Percentiles rank a stretch among this genome's conserved stretches.
Conservation (phyloP, 306 rosid species). For the Trifolium repens region DNA sequence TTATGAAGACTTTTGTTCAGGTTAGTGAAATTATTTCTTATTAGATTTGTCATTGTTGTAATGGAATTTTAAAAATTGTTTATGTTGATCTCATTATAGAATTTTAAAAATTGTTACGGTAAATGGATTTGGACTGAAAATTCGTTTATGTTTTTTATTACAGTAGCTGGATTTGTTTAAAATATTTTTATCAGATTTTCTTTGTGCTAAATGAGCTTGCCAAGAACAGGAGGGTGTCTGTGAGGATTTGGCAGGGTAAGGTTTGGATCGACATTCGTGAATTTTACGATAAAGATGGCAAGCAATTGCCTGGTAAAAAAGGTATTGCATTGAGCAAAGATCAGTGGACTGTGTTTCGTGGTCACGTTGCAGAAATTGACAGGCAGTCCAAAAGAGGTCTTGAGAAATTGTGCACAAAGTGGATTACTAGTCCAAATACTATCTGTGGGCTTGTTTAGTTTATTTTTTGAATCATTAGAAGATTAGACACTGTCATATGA, state of each 20-base stretch:
- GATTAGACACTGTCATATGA: constrained; percentile 15
- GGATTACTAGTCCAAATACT: constrained; percentile 19
- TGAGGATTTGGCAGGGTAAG: constrained; percentile 76
- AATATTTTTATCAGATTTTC: no score
- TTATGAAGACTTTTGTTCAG: no score
- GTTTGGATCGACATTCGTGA: constrained; percentile 75
- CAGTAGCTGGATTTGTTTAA: no score
- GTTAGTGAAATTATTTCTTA: no score
- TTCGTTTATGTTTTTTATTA: no score
- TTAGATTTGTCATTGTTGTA: no score
- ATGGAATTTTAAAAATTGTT: no score
- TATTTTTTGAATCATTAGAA: constrained; percentile 27
- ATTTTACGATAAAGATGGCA: constrained; percentile 75
- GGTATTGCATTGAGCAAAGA: constrained; percentile 69
- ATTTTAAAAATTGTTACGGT: no score
- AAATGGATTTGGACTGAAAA: no score
- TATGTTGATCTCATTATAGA: no score
- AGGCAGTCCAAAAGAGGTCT: constrained; percentile 59
- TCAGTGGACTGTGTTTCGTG: constrained; percentile 86
- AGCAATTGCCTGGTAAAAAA: constrained; percentile 78
- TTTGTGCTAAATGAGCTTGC: constrained; percentile 49
- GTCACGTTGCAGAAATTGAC: constrained; percentile 76
- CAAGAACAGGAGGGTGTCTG: constrained; percentile 68
- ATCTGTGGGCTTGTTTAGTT: constrained; percentile 17
- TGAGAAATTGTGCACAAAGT: constrained; percentile 36